Base-by-base conservation (phyloP, 176 grass and related monocot genomes). In the Lolium multiflorum region DNA sequence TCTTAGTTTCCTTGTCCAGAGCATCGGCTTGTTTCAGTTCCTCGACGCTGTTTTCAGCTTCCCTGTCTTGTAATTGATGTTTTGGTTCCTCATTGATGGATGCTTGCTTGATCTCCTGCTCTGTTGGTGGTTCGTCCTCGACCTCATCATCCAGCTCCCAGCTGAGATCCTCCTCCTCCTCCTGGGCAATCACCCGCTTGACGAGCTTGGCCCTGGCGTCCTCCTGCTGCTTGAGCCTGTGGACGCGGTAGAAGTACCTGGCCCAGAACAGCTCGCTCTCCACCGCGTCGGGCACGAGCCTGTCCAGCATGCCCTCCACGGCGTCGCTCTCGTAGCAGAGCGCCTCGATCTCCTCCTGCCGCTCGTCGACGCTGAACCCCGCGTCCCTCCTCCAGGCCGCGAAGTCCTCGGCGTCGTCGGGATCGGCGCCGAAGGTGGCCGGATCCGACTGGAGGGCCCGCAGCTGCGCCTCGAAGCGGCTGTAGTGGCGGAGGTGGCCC, bases 151-250 rank as follows among this genome's bases (percentile, higher is more conserved):
- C 90, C 59, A 94, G 87, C 15, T 94, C 93, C 93, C 97, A 94
- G 76, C 90, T 96, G 82, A 95, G 76, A 68, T 96, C 97, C 84
- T 98, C 97, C 16, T 98, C 95, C 24, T 92, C 91, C 54, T 94
- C 96, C 71, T 71, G 84, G 2, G 88, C 84, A 16, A 94, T 92
- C 18, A 89, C 94, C 18, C 94, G 86, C 75, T 92, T 95, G 63
- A 99, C 97, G 14, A 99, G 97, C 79, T 93, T 89, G 3, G 87
- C 86, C 76, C 97, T 89, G 6, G 94, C 90, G 13, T 96, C 94
- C 82, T 99, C 94, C 50, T 91, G 90, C 75, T 94, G 97, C 81
- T 96, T 92, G 6, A 92, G 85, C 82, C 89, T 99, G 71, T 88
- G 89, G 25, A 89, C 81, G 48, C 92, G 88, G 77, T 99, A 96